These are phyloP conservation scores for Pogostemon cablin DNA, from an alignment of 257 asterid species.

Conservation along the genomic window DNA sequence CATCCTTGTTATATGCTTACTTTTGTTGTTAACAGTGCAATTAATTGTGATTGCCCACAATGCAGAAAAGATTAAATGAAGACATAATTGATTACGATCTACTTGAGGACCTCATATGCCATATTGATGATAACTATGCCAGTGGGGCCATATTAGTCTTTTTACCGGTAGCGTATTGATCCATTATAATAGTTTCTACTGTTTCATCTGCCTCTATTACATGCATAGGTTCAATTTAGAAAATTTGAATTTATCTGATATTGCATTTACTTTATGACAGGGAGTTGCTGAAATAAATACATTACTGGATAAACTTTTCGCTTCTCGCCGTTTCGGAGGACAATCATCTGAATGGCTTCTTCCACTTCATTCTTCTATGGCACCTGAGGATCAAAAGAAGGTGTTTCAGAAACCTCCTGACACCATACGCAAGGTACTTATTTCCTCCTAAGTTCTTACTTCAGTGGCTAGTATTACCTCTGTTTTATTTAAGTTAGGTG, in stretches of 20 bases:
- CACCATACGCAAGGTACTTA: conserved; percentile 81
- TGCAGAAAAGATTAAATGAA: conserved; percentile 88
- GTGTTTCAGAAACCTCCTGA: conserved; percentile 86
- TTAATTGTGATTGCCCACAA: conserved; percentile 32
- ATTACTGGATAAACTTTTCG: conserved; percentile 77
- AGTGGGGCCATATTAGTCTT: conserved; percentile 90
- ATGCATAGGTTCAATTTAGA: background rate
- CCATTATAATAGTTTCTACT: conserved; percentile 23
- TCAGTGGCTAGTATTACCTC: conserved; percentile 21
- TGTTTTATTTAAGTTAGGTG: conserved; percentile 21
- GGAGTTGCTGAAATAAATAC: conserved; percentile 90
- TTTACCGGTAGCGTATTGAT: conserved; percentile 66
- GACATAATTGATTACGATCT: conserved; percentile 90
- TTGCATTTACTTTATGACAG: conserved; percentile 45
- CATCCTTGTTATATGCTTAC: conserved; percentile 18
- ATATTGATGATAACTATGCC: conserved; percentile 72
- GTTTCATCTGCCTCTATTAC: conserved; percentile 17
- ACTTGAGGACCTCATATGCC: conserved; percentile 93
- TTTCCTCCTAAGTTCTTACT: conserved; percentile 8
- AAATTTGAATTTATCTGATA: background rate
- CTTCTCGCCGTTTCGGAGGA: conserved; percentile 80
- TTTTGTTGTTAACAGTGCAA: conserved; percentile 11
- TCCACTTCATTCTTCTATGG: conserved; percentile 92
- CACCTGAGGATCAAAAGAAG: conserved; percentile 90
- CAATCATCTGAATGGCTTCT: conserved; percentile 89